A percentile compares a stretch with the other conserved stretches of the same genome.
Evolutionary conservation across 768 basidiomycete genomes (phyloP).

Genomic region (Phylloporus rhodoxanthus): DNA sequence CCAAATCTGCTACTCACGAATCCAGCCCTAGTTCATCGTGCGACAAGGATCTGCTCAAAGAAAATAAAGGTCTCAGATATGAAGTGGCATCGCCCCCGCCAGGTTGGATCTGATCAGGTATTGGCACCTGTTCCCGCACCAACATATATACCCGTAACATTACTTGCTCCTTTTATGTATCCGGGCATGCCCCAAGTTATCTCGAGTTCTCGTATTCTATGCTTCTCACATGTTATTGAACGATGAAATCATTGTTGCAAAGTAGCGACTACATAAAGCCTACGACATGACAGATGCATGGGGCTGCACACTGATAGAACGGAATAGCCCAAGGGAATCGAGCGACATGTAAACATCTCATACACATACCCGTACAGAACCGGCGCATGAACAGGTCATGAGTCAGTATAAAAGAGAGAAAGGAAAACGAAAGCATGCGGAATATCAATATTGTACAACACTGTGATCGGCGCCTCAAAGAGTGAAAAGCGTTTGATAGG

Average conservation of each 20-base stretch:
- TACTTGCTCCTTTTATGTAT: not conserved
- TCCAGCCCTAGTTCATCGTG: conserved; percentile 7
- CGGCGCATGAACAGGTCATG: conserved; percentile 25
- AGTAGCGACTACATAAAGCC: conserved; percentile 21
- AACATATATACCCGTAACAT: not conserved
- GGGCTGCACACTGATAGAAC: conserved; percentile 10
- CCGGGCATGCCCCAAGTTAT: not conserved
- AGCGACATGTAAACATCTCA: conserved; percentile 22
- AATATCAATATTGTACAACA: conserved; percentile 29
- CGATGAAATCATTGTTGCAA: conserved; percentile 10
- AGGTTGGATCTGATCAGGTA: conserved; percentile 41
- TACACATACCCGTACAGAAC: conserved; percentile 27
- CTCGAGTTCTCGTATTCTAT: not conserved
- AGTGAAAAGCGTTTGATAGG: conserved; percentile 4
- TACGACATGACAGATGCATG: conserved; percentile 17
- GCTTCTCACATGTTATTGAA: not conserved
- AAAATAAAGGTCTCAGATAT: not conserved
- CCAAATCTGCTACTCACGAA: not conserved
- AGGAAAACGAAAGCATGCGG: conserved; percentile 28
- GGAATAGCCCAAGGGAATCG: conserved; percentile 14
- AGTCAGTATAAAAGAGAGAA: conserved; percentile 28
- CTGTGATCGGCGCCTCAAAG: conserved; percentile 5
- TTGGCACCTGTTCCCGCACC: not conserved
- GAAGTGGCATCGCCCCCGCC: conserved; percentile 29
- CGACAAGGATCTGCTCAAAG: conserved; percentile 12